Conservation (phyloP, 371 early-diverging fungal genomes). For the Saksenaea oblongispora region DNA sequence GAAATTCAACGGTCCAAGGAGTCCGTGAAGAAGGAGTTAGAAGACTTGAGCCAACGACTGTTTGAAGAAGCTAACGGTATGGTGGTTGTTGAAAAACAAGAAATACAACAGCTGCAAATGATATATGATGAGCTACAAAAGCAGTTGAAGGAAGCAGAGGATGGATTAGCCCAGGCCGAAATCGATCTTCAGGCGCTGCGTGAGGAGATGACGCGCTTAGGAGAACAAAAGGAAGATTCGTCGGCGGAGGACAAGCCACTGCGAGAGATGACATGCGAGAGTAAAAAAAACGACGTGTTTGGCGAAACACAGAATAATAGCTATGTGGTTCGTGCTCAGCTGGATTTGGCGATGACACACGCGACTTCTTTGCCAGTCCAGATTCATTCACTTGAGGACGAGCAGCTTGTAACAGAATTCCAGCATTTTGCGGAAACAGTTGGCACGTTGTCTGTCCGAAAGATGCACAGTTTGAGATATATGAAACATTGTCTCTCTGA, state of each 20-base stretch:
- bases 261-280: background rate
- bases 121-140: constrained; percentile 58
- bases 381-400: constrained; percentile 18
- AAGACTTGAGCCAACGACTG: constrained; percentile 70
- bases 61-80: constrained; percentile 91
- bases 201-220: constrained; percentile 17
- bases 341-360: constrained; percentile 13
- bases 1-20: constrained; percentile 67
- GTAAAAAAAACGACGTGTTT: background rate
- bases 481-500: constrained; percentile 72
- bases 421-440: constrained; percentile 17
- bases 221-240: background rate
- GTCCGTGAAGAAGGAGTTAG: constrained; percentile 70
- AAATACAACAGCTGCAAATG: constrained; percentile 47
- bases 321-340: constrained; percentile 17
- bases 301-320: background rate
- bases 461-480: constrained; percentile 73
- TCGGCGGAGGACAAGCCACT: constrained; percentile 6
- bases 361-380: background rate
- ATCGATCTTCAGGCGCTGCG: constrained; percentile 23
- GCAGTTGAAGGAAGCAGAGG: constrained; percentile 44
- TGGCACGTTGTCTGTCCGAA: constrained; percentile 51
- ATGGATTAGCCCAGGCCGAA: constrained; percentile 20
- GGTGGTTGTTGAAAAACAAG: constrained; percentile 75
- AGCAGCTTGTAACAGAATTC: constrained; percentile 21